Conservation (phyloP, 2,329 filamentous ascomycete genomes). For the Aureobasidium sp. region DNA sequence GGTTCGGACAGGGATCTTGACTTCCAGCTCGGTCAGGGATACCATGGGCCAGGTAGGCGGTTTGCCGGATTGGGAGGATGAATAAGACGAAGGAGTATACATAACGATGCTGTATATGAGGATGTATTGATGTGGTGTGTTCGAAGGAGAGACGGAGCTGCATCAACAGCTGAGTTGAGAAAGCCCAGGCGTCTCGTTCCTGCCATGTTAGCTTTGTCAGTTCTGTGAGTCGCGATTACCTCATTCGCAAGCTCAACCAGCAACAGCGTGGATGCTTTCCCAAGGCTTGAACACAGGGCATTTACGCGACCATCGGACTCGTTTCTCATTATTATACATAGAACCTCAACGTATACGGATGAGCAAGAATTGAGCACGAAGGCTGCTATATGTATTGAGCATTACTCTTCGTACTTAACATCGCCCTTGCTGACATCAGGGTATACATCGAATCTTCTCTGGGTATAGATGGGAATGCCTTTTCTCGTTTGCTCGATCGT, state of each 20-base stretch:
- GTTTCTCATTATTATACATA: too few relatives aligned
- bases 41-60: constrained; percentile 9
- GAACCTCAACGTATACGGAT: background rate
- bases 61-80: constrained; percentile 14
- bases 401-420: constrained; percentile 26
- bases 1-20: background rate
- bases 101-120: background rate
- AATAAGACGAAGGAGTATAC: background rate
- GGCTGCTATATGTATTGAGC: background rate
- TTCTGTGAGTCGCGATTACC: background rate
- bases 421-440: constrained; percentile 68
- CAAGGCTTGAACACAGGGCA: background rate
- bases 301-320: too few relatives aligned
- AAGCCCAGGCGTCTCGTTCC: background rate
- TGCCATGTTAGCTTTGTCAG: background rate
- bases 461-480: constrained; percentile 73
- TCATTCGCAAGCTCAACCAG: background rate
- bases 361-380: too few relatives aligned
- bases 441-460: constrained; percentile 92
- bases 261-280: too few relatives aligned
- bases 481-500: constrained; percentile 67
- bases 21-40: background rate
- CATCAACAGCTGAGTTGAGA: too few relatives aligned
- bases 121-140: background rate
- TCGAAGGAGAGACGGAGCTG: background rate